phyloP scores from a whole-genome alignment of 1,284 basidiomycete genomes.

The Microbotryum scabiosae region DNA sequence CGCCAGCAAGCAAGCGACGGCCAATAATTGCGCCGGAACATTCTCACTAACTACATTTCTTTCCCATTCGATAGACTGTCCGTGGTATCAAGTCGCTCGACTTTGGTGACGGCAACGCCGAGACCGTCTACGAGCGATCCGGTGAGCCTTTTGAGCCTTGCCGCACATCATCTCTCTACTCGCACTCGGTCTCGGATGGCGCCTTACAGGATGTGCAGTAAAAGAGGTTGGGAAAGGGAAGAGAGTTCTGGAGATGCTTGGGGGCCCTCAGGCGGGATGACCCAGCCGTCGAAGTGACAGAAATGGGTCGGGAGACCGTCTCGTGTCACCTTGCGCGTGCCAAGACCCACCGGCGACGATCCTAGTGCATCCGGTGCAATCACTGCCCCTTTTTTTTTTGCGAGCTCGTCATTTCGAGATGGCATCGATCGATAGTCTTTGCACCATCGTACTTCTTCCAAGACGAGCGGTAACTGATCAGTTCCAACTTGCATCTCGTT shows the following conservation, averaged over 20 bases:
- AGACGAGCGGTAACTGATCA: background rate
- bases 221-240: background rate
- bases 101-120: constrained; percentile 82
- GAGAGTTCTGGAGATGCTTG: too few species aligned
- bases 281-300: too few species aligned
- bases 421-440: background rate
- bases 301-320: too few species aligned
- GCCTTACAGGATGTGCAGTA: background rate
- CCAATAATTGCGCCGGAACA: background rate
- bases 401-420: too few species aligned
- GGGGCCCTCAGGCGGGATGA: too few species aligned
- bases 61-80: constrained; percentile 1
- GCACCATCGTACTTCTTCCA: background rate
- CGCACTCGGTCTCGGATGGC: background rate
- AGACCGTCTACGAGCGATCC: constrained; percentile 77
- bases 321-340: too few species aligned
- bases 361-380: too few species aligned
- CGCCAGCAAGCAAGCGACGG: background rate
- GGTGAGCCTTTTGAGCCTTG: constrained; percentile 6
- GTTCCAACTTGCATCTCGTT: background rate
- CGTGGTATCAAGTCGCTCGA: constrained; percentile 88
- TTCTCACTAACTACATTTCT: too few species aligned
- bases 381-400: too few species aligned
- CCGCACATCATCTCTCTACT: background rate
- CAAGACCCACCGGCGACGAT: too few species aligned